These are phyloP conservation scores for Aquilaria malaccensis DNA, from an alignment of 345 rosid species.

Conservation along the genomic window DNA sequence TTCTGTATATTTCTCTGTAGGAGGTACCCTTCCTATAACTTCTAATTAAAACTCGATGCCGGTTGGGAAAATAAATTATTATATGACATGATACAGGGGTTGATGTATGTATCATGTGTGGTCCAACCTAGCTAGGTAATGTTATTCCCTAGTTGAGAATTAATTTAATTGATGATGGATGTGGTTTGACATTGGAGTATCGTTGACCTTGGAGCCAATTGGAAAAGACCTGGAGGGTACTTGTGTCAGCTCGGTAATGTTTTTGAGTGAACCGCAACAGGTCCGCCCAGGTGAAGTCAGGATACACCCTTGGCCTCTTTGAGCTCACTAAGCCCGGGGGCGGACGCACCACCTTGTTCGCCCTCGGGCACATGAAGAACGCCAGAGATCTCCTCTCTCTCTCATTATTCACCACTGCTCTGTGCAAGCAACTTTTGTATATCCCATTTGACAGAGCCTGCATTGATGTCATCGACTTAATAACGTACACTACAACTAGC, in stretches of 20 bases:
- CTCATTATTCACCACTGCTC: slow-evolving; percentile 48
- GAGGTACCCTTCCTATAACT: no score
- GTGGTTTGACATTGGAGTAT: no score
- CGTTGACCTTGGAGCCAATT: slow-evolving; percentile 26
- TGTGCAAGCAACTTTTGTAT: slow-evolving; percentile 63
- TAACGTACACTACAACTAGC: no score
- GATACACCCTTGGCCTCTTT: slow-evolving; percentile 36
- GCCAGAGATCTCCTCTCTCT: slow-evolving; percentile 47
- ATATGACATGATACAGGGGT: no score
- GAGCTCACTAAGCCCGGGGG: slow-evolving; percentile 24
- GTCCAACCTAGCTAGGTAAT: background rate
- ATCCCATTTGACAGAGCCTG: slow-evolving; percentile 57
- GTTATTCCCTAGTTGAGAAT: background rate
- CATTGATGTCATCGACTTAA: no score
- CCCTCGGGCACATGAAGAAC: slow-evolving; percentile 48
- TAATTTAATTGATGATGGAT: no score
- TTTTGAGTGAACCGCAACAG: slow-evolving; percentile 51
- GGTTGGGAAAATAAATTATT: no score
- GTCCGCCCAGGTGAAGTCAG: slow-evolving; percentile 48
- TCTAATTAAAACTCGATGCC: no score
- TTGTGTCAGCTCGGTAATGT: slow-evolving; percentile 47
- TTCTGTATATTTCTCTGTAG: no score
- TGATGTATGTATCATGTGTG: no score
- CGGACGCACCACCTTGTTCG: slow-evolving; percentile 38
- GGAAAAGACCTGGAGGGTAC: slow-evolving; percentile 43